Conservation (phyloP, 495 filamentous ascomycete species). For the Hypoxylon subgilvum region DNA sequence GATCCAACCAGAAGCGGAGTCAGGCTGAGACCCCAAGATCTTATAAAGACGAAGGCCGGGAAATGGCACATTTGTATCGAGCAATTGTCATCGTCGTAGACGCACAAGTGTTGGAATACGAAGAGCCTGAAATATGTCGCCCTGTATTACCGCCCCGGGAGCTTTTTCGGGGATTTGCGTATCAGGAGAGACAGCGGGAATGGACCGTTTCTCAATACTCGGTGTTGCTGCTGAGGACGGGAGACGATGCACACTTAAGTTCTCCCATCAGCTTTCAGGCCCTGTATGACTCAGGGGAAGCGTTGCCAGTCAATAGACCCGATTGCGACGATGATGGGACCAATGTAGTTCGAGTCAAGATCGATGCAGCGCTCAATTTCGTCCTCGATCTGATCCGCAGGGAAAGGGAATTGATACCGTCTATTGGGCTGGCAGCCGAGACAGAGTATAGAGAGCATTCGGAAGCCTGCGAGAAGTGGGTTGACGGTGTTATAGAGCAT, state of each 20-base stretch:
- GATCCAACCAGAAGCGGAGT: no score
- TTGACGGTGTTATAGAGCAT: slow-evolving; percentile 3
- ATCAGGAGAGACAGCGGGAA: no score
- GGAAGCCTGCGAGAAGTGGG: background rate
- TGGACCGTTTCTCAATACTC: background rate
- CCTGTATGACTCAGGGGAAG: background rate
- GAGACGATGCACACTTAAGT: slow-evolving; percentile 3
- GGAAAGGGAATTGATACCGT: background rate
- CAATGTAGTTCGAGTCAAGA: slow-evolving; percentile 2
- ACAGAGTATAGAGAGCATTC: background rate
- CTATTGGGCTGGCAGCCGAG: background rate
- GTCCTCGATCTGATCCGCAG: background rate
- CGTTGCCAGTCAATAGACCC: background rate
- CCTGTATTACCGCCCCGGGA: no score
- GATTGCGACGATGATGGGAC: background rate
- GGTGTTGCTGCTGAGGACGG: background rate
- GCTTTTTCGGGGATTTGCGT: no score
- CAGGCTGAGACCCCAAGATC: no score
- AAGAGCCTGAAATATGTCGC: no score
- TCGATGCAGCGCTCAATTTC: slow-evolving; percentile 1
- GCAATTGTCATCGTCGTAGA: no score
- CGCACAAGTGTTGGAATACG: no score
- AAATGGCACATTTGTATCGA: no score
- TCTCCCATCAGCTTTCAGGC: slow-evolving; percentile 7
- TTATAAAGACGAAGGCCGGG: no score